Evolutionary conservation across 2,329 filamentous ascomycete genomes (phyloP), one percentile per base, ranked within the genome.

Genomic region (Dactylellina leptospora): DNA sequence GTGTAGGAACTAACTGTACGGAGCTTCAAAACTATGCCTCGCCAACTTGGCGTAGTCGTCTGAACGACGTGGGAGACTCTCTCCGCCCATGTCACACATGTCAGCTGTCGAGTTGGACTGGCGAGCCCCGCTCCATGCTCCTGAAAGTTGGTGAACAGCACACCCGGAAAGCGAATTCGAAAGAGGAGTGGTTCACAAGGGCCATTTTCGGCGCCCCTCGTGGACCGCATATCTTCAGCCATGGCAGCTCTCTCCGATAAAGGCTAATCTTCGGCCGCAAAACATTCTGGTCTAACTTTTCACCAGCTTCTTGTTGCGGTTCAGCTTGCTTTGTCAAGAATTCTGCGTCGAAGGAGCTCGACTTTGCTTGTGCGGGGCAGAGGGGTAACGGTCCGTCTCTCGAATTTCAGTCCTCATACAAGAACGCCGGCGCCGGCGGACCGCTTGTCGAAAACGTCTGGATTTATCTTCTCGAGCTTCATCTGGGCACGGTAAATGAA

Each of bases 51-150:
- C 61, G 36, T 40, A 27, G 23, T 48, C 28, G 60, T 51, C 56
- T 56, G 61, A 66, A 64, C 60, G 60, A 64, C 60, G 60, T 64
- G 60, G 60, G 48, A 36, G n/a, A n/a, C n/a, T n/a, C n/a, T n/a
- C n/a, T 36, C 36, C 42, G 50, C 50, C 62, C 62, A 68, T 60
- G 62, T 59, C 62, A 58, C 61, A 51, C 61, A 58, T 58, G 61
- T 66, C 61, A 66, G 61, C 51, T 66, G 61, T 33, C 36, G 33
- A 42, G 42, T 30, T 47, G 44, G 8, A 16, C 48, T 36, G 48
- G 51, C 33, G 53, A 54, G 30, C 60, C 51, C 61, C 61, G 61
- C 61, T 66, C 18, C 13, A 40, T 11, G 13, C 36, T 58, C 58
- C 44, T 44, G 27, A 42, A 56, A 66, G 50, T 58, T 44, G 54